phyloP scores from a whole-genome alignment of 2,329 filamentous ascomycete genomes.

The Colletotrichum sojae region DNA sequence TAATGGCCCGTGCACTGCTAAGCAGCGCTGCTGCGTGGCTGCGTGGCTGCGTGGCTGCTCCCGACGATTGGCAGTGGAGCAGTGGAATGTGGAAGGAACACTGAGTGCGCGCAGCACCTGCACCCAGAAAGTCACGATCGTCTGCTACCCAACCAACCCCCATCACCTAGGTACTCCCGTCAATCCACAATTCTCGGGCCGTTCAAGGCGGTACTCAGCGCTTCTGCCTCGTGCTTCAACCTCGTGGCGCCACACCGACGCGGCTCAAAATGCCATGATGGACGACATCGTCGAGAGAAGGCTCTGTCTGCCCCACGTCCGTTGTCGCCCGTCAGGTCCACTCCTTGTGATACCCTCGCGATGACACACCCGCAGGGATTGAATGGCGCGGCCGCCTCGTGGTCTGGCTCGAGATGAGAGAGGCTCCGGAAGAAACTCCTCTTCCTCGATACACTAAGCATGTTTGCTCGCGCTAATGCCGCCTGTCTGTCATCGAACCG shows the following conservation, averaged over 20 bases:
- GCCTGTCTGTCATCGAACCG: not conserved
- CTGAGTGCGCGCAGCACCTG: not conserved
- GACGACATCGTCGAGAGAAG: not conserved
- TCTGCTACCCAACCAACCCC: not conserved
- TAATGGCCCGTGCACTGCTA: not conserved
- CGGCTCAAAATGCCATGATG: constrained; percentile 2
- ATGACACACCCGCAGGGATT: not conserved
- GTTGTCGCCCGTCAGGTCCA: not conserved
- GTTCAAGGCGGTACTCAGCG: not conserved
- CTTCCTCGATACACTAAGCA: not conserved
- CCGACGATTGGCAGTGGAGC: too few species aligned
- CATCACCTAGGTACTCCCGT: too few species aligned
- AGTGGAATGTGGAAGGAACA: not conserved
- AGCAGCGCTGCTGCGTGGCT: too few species aligned
- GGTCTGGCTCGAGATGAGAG: too few species aligned
- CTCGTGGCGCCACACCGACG: constrained; percentile 13
- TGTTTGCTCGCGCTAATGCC: constrained; percentile 1
- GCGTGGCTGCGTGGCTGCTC: too few species aligned
- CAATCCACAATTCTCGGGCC: constrained; percentile 2
- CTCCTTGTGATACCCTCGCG: not conserved
- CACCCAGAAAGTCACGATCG: constrained; percentile 19
- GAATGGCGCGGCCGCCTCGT: not conserved
- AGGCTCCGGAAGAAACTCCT: not conserved
- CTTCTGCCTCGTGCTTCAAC: not conserved
- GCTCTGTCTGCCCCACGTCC: not conserved